Evolutionary conservation across 2,329 filamentous ascomycete species (phyloP), one percentile per base, ranked within the genome.

Genomic region (Fusarium napiforme): DNA sequence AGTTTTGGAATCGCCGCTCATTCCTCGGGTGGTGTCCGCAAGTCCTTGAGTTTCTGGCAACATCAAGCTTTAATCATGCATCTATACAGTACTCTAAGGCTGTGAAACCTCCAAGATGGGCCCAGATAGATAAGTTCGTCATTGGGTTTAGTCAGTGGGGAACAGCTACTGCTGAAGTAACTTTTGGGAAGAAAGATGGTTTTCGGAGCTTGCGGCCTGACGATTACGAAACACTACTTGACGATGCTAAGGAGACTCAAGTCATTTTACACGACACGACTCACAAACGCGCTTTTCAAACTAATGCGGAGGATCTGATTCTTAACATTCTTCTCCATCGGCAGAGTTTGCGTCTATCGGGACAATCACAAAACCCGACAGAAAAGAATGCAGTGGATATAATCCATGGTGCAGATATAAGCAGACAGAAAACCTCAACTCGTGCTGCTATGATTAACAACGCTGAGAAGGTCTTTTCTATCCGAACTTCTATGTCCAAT

Each of bases 311-410:
- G 42, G 42, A 43, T 43, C 42, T 43, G 5, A 43, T 43, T 23
- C 42, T 43, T 0, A 43, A 43, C n/a, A 23, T 43, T 23, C n/a
- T 43, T 18, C 42, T 43, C n/a, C 42, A 43, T 23, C n/a, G 42
- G 23, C 42, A 43, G n/a, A 43, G 16, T 8, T 43, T 43, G 2
- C 10, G 7, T 1, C n/a, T 43, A 43, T 18, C 42, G 12, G 16
- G 10, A 18, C 5, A 11, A 9, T 12, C 42, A 4, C 7, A 8
- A 23, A 23, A 0, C n/a, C 10, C 10, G 0, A 23, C 9, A 4
- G 10, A 23, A 5, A 43, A 23, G n/a, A 12, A 9, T 12, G 7
- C 10, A 18, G 42, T 23, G 10, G 42, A 43, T 18, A 45, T 26
- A 1, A 26, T 45, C 10, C 0, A 26, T 0, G 42, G 42, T 26